phyloP scores from a whole-genome alignment of 2,329 filamentous ascomycete genomes.

The Xylaria sp. region DNA sequence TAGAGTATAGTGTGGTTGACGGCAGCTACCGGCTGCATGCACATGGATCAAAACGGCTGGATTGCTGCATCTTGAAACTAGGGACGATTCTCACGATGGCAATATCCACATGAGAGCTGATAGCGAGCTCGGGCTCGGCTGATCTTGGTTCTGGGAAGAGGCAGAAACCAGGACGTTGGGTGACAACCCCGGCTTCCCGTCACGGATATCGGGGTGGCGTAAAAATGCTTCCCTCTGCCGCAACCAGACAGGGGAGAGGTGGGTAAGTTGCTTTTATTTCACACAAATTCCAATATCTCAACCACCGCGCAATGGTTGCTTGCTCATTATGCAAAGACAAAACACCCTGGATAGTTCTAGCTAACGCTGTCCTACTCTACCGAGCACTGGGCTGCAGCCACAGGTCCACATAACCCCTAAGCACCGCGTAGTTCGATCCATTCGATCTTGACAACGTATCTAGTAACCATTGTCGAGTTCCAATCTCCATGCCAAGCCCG shows the following conservation, averaged over 20 bases:
- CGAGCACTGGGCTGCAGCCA: background rate
- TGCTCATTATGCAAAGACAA: background rate
- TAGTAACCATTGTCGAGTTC: background rate
- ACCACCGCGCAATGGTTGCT: background rate
- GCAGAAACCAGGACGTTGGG: background rate
- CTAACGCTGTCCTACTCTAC: background rate
- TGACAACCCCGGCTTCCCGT: background rate
- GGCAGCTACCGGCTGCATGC: constrained; percentile 18
- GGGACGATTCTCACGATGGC: background rate
- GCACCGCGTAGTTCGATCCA: background rate
- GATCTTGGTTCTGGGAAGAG: background rate
- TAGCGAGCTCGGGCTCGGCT: background rate
- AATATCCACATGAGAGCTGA: background rate
- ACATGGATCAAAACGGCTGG: constrained; percentile 20
- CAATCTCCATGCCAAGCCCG: background rate
- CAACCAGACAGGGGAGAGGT: no score
- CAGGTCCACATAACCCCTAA: background rate
- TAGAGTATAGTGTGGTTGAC: constrained; percentile 15
- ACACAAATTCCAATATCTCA: background rate
- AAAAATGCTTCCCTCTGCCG: background rate
- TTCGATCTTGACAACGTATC: background rate
- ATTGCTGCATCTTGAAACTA: constrained; percentile 10
- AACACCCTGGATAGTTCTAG: background rate
- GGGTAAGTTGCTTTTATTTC: no score
- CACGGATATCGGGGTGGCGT: background rate